Percentiles rank a stretch among this genome's conserved stretches.
phyloP scores from a whole-genome alignment of 306 rosid species.

The Prinsepia uniflora region DNA sequence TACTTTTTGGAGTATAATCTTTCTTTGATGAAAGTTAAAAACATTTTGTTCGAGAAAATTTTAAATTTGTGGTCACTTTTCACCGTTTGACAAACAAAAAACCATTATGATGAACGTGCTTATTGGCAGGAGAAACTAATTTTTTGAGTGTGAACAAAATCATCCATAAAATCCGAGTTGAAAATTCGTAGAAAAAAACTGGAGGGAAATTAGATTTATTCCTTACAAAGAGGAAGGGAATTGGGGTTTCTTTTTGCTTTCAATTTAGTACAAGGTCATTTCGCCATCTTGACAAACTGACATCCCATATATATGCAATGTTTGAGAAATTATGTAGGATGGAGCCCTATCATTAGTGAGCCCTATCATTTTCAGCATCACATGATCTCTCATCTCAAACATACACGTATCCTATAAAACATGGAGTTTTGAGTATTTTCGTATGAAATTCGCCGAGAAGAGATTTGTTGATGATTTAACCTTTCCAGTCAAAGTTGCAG shows the following conservation, averaged over 20 bases:
- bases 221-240: not conserved
- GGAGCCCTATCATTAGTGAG: not conserved
- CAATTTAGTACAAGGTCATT: not conserved
- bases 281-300: not conserved
- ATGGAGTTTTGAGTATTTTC: no score
- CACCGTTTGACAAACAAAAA: no score
- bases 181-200: not conserved
- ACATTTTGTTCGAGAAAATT: no score
- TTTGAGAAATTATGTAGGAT: not conserved
- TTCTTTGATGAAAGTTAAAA: no score
- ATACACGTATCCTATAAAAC: not conserved
- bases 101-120: no score
- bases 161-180: not conserved
- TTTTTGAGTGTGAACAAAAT: not conserved
- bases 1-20: no score
- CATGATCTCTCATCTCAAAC: not conserved
- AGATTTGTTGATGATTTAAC: no score
- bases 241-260: no score
- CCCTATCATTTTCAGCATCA: not conserved
- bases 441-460: no score
- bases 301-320: not conserved
- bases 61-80: no score
- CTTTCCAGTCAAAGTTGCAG: no score
- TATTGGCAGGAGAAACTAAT: no score
- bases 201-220: not conserved